Percentiles rank a stretch among this genome's conserved stretches.
Evolutionary conservation across 2,329 filamentous ascomycete genomes (phyloP).

Genomic region (Sclerotinia trifoliorum): DNA sequence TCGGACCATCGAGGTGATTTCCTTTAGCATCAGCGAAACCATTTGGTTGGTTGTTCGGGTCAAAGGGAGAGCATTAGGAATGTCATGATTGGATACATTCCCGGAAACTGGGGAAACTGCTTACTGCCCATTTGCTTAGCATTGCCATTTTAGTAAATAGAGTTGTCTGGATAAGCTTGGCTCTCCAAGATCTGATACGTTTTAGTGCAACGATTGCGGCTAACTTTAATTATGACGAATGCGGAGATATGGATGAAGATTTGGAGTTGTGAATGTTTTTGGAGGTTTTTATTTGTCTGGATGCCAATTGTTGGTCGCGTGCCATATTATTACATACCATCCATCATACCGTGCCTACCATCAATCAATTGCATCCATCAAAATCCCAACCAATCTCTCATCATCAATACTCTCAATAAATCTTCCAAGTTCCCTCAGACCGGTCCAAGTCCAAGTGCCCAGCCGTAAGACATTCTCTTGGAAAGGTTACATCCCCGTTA

Average conservation of each 20-base stretch:
- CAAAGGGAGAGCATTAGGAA: slow-evolving; percentile 18
- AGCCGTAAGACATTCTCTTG: slow-evolving; percentile 1
- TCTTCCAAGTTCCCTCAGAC: not conserved
- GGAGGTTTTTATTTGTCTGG: not conserved
- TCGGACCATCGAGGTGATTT: slow-evolving; percentile 23
- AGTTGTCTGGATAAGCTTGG: slow-evolving; percentile 1
- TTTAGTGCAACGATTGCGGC: not conserved
- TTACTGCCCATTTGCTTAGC: not conserved
- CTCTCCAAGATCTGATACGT: slow-evolving; percentile 5
- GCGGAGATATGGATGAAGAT: not conserved
- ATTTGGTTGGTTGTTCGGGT: slow-evolving; percentile 12
- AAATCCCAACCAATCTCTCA: not conserved
- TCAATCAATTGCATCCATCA: not conserved
- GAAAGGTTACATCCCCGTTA: not conserved
- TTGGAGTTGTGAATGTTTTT: not conserved
- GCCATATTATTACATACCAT: not conserved
- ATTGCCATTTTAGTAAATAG: slow-evolving; percentile 1
- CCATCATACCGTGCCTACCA: not conserved
- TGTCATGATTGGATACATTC: slow-evolving; percentile 22
- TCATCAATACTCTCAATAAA: not conserved
- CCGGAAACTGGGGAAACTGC: slow-evolving; percentile 17
- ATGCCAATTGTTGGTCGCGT: not conserved
- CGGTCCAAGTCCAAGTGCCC: not conserved
- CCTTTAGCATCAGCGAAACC: not conserved
- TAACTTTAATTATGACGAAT: slow-evolving; percentile 5